These are phyloP conservation scores for Coprinopsis marcescibilis DNA, from an alignment of 768 basidiomycete species.

Conservation along the genomic window DNA sequence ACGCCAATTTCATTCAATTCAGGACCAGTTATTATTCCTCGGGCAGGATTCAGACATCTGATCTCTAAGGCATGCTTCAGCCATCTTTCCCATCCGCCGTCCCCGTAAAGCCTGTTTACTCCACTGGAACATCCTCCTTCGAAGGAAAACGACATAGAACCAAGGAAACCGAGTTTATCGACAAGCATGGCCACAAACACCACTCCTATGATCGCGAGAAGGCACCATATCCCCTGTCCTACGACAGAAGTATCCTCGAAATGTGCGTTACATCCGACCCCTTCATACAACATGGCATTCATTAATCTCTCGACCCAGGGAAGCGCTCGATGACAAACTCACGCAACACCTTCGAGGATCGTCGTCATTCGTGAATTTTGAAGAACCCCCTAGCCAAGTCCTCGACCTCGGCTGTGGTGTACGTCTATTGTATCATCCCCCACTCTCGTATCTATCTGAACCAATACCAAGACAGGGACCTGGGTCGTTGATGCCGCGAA, in stretches of 20 bases:
- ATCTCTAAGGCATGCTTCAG: background rate
- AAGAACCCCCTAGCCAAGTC: conserved; percentile 44
- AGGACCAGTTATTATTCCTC: conserved; percentile 7
- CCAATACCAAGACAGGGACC: conserved; percentile 45
- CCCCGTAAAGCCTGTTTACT: conserved; percentile 7
- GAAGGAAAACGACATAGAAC: conserved; percentile 33
- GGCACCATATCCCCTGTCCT: conserved; percentile 74
- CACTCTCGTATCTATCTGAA: conserved; percentile 1
- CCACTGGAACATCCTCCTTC: conserved; percentile 21
- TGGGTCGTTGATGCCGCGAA: conserved; percentile 74
- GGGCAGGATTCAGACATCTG: background rate
- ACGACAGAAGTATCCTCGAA: conserved; percentile 62
- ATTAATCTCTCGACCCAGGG: conserved; percentile 28
- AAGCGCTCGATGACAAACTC: conserved; percentile 50
- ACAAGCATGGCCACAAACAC: conserved; percentile 57
- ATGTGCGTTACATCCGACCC: conserved; percentile 40
- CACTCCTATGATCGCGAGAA: conserved; percentile 70
- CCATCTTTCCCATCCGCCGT: background rate
- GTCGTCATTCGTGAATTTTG: conserved; percentile 57
- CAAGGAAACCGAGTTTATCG: conserved; percentile 54
- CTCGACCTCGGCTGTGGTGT: conserved; percentile 76
- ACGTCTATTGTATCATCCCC: conserved; percentile 16
- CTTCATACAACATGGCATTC: background rate
- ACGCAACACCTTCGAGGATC: conserved; percentile 43
- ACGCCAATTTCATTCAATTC: background rate